Conservation (phyloP, 176 grass and related monocot genomes). For the Calamus simplicifolius region DNA sequence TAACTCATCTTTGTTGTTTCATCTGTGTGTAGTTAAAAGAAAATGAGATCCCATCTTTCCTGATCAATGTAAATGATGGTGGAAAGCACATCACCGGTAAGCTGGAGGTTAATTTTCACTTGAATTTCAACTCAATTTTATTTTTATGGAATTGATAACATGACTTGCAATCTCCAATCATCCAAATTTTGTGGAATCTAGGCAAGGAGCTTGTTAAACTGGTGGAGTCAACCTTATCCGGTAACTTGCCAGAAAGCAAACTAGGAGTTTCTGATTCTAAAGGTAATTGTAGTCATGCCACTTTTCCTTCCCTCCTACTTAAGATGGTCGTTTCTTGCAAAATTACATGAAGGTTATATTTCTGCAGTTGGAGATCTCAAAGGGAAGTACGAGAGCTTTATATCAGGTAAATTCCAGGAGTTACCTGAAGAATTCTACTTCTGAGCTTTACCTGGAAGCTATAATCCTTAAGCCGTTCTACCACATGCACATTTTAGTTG, state of each 20-base stretch:
- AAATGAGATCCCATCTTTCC: constrained; percentile 47
- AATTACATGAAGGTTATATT: neutral
- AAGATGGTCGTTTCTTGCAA: neutral
- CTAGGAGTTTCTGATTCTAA: constrained; percentile 12
- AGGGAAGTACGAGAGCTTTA: constrained; percentile 69
- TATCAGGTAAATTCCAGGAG: constrained; percentile 44
- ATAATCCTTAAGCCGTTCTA: neutral
- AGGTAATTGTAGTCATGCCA: constrained; percentile 31
- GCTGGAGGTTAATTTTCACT: constrained; percentile 1
- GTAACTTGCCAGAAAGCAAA: constrained; percentile 33
- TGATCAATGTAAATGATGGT: constrained; percentile 63
- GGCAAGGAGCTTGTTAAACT: constrained; percentile 46
- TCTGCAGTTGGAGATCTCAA: constrained; percentile 70
- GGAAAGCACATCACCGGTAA: constrained; percentile 52
- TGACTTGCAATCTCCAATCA: neutral
- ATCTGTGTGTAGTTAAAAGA: constrained; percentile 52
- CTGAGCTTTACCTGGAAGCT: constrained; percentile 7
- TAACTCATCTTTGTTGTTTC: constrained; percentile 7
- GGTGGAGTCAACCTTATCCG: constrained; percentile 26
- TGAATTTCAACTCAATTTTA: constrained; percentile 7
- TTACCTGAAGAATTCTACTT: constrained; percentile 62
- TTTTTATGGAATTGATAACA: constrained; percentile 6
- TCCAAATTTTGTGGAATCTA: constrained; percentile 15
- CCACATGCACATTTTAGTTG: no score
- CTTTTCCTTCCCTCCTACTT: constrained; percentile 7